These are phyloP conservation scores for Eimeria sp. DNA, from an alignment of 169 alveolate species.

Conservation along the genomic window DNA sequence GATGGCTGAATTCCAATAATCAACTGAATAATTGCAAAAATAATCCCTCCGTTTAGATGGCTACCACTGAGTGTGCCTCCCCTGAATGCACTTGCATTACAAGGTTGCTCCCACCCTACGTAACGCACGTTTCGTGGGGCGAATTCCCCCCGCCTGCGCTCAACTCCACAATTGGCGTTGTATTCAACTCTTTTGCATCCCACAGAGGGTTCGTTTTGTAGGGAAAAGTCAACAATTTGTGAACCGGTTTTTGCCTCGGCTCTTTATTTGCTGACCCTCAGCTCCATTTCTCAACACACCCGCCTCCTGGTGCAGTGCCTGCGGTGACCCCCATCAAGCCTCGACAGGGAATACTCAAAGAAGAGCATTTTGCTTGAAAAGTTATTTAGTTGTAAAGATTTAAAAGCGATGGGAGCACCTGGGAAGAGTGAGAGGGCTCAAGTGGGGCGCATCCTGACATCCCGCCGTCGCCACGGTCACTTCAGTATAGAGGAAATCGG, in stretches of 20 bases:
- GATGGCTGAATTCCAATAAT: not conserved
- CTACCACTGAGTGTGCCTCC: not conserved
- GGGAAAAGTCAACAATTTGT: not conserved
- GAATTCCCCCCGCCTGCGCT: not conserved
- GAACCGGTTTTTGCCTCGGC: not conserved
- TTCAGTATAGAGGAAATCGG: not conserved
- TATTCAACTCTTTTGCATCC: not conserved
- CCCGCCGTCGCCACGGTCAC: conserved; percentile 31
- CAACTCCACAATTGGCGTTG: not conserved
- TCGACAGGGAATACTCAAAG: not conserved
- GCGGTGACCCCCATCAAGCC: not conserved
- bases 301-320: not conserved
- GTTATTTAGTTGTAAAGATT: not conserved
- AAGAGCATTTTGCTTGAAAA: not conserved
- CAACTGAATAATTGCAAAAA: not conserved
- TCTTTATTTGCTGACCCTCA: not conserved
- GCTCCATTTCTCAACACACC: not conserved
- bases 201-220: not conserved
- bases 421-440: conserved; percentile 12
- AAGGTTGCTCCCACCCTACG: not conserved
- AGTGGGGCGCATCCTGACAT: conserved; percentile 31
- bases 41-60: not conserved
- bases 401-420: not conserved
- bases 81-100: not conserved
- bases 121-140: not conserved